Percentiles rank a stretch among this genome's conserved stretches.
Conservation (phyloP, 208 protist genomes). For the Leishmania gerbilli region DNA sequence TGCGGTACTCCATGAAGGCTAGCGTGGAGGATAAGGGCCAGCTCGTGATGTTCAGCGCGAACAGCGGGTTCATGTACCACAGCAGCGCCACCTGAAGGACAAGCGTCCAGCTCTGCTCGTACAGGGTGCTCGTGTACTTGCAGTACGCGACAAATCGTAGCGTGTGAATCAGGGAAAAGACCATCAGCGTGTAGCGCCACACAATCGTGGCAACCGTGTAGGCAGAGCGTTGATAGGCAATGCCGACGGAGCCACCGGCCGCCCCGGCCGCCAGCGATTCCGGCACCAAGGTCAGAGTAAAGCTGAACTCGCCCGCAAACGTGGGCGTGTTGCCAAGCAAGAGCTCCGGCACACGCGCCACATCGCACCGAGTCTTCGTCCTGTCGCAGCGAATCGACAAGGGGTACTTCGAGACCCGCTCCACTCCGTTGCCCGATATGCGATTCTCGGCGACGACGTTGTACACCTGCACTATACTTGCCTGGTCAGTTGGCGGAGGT, state of each 20-base stretch:
- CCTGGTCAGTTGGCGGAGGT: conserved; percentile 15
- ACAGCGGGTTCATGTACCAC: conserved; percentile 83
- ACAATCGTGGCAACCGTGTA: conserved; percentile 64
- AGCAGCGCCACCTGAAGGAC: conserved; percentile 63
- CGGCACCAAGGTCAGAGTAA: conserved; percentile 14
- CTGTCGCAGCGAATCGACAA: conserved; percentile 27
- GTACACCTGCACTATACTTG: conserved; percentile 10
- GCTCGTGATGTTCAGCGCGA: conserved; percentile 39
- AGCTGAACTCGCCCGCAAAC: not conserved
- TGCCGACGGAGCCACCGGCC: conserved; percentile 40
- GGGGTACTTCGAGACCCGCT: conserved; percentile 7
- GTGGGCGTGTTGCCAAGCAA: conserved; percentile 11
- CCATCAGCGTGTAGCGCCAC: conserved; percentile 72
- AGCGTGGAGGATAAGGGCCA: conserved; percentile 49
- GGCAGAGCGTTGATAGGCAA: conserved; percentile 53
- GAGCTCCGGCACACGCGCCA: conserved; percentile 34
- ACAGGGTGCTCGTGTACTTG: conserved; percentile 66
- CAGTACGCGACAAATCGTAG: conserved; percentile 69
- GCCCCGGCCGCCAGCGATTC: conserved; percentile 21
- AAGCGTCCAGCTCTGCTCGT: conserved; percentile 81
- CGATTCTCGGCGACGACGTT: conserved; percentile 14
- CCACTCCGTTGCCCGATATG: conserved; percentile 6
- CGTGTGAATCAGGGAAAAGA: conserved; percentile 63
- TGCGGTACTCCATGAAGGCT: conserved; percentile 75
- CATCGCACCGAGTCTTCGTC: conserved; percentile 31